Conservation (phyloP, 2,329 filamentous ascomycete species). For the Colletotrichum noveboracense region DNA sequence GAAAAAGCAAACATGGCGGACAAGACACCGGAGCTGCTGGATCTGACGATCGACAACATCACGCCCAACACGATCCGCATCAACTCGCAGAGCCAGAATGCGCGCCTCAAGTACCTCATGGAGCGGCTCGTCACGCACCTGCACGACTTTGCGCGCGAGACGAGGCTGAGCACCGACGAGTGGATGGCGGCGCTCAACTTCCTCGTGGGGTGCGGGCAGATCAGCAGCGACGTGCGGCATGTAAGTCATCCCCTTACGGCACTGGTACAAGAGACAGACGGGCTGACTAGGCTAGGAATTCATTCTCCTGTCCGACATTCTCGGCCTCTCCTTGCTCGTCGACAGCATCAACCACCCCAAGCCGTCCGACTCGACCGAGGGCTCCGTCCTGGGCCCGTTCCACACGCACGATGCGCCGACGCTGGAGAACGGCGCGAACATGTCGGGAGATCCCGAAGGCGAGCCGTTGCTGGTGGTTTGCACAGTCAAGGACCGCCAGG, state of each 20-base stretch:
- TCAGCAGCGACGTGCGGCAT: slow-evolving; percentile 70
- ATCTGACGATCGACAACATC: slow-evolving; percentile 77
- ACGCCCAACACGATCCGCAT: slow-evolving; percentile 73
- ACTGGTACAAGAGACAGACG: not conserved
- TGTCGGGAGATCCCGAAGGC: slow-evolving; percentile 69
- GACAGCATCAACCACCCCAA: slow-evolving; percentile 82
- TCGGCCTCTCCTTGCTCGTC: slow-evolving; percentile 76
- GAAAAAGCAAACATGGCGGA: not conserved
- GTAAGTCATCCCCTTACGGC: slow-evolving; percentile 39
- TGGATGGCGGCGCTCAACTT: slow-evolving; percentile 77
- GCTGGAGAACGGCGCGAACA: slow-evolving; percentile 56
- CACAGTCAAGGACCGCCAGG: slow-evolving; percentile 65
- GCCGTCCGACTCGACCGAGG: slow-evolving; percentile 69
- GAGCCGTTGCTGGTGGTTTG: slow-evolving; percentile 72
- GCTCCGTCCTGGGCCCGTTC: slow-evolving; percentile 82
- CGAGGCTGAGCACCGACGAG: slow-evolving; percentile 72
- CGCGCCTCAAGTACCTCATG: slow-evolving; percentile 70
- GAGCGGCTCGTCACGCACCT: slow-evolving; percentile 74
- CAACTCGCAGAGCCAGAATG: slow-evolving; percentile 69
- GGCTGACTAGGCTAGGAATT: slow-evolving; percentile 58
- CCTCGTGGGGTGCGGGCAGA: slow-evolving; percentile 71
- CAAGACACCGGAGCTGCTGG: slow-evolving; percentile 57
- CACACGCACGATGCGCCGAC: slow-evolving; percentile 73
- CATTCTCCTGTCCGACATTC: slow-evolving; percentile 76
- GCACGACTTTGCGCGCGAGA: slow-evolving; percentile 80